phyloP scores from a whole-genome alignment of 768 basidiomycete species.

The Rhizopogon vulgaris region DNA sequence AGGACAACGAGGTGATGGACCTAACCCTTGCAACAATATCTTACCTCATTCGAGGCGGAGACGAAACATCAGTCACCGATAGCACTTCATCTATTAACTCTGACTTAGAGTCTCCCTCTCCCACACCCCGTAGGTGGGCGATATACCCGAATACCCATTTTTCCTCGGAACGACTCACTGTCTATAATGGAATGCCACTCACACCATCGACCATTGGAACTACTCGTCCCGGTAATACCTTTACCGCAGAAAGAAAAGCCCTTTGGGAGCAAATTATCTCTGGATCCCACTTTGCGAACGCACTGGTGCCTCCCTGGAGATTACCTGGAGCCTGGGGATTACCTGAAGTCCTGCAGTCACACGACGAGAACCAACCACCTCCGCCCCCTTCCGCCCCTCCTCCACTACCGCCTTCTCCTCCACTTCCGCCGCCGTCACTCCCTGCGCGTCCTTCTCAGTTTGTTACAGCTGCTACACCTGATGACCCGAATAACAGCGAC shows the following conservation, averaged over 20 bases:
- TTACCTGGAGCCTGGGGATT: conserved; percentile 18
- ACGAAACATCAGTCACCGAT: background rate
- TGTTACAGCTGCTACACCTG: background rate
- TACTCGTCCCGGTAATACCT: conserved; percentile 25
- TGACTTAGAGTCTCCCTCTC: background rate
- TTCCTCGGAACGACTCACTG: conserved; percentile 46
- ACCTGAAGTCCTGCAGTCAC: conserved; percentile 9
- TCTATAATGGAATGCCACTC: conserved; percentile 39
- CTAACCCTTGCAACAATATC: conserved; percentile 4
- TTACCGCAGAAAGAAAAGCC: conserved; percentile 28
- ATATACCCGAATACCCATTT: conserved; percentile 56
- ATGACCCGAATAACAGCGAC: background rate
- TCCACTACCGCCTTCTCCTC: conserved; percentile 20
- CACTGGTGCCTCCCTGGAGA: conserved; percentile 17
- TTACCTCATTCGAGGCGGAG: background rate
- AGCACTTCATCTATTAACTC: conserved; percentile 1
- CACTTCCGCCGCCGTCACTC: conserved; percentile 1
- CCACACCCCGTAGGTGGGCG: conserved; percentile 46
- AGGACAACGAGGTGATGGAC: conserved; percentile 32
- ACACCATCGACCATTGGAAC: conserved; percentile 23
- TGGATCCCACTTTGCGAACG: conserved; percentile 3
- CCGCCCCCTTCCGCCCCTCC: conserved; percentile 30
- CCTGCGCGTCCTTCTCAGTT: background rate
- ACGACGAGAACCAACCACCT: conserved; percentile 14
- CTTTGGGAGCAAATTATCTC: conserved; percentile 36